Conservation (phyloP, 2,329 filamentous ascomycete genomes). For the Calonectria pseudoturangicola region DNA sequence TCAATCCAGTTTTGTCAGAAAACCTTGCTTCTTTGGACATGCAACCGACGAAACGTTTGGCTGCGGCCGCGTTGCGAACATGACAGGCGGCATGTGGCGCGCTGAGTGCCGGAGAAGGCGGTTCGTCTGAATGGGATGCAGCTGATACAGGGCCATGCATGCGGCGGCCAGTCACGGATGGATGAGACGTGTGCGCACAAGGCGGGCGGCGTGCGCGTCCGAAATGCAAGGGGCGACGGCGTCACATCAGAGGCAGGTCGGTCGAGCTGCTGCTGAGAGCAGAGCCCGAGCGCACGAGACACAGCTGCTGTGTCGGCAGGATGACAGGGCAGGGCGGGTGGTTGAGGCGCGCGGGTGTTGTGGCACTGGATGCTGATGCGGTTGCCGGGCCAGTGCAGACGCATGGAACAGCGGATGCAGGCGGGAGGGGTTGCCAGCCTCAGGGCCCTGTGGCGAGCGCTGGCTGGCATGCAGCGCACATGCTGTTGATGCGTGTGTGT, state of each 20-base stretch:
- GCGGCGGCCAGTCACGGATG: background rate
- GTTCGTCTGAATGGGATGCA: conserved; percentile 7
- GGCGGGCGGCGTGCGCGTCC: background rate
- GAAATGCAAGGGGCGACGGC: conserved; percentile 26
- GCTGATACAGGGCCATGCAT: conserved; percentile 11
- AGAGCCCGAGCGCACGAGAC: conserved; percentile 22
- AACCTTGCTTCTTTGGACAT: conserved; percentile 19
- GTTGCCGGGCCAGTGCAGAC: conserved; percentile 36
- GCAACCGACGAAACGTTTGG: conserved; percentile 10
- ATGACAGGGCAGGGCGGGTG: conserved; percentile 30
- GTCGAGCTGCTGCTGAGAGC: background rate
- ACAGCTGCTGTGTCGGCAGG: conserved; percentile 8
- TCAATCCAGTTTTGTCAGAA: background rate
- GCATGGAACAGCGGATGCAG: conserved; percentile 21
- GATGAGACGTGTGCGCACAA: conserved; percentile 14
- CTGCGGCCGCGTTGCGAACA: background rate
- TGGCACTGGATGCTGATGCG: background rate
- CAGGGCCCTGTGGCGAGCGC: conserved; percentile 3
- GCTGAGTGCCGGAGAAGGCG: background rate
- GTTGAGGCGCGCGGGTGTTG: conserved; percentile 26
- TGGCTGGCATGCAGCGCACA: conserved; percentile 16
- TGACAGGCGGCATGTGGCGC: conserved; percentile 18
- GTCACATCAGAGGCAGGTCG: conserved; percentile 13
- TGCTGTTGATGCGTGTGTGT: conserved; percentile 3
- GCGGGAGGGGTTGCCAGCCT: conserved; percentile 11